Percentiles rank a stretch among this genome's conserved stretches.
Conservation (phyloP, 2,329 filamentous ascomycete species). For the Aspergillus ustus region DNA sequence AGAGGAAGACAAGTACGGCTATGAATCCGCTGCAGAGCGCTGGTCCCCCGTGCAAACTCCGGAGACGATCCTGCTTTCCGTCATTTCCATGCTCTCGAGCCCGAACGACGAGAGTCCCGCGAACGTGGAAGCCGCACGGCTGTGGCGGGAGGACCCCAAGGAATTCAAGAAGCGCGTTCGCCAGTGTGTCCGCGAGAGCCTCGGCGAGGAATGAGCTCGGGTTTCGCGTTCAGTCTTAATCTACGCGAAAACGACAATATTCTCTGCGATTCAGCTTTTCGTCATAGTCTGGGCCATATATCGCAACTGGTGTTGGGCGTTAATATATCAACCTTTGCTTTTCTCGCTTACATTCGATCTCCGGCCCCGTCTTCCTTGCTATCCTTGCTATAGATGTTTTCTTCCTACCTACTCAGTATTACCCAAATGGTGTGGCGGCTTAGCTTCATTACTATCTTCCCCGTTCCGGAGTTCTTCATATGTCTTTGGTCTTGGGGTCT, state of each 20-base stretch:
- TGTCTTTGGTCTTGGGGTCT: neutral
- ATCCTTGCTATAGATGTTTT: neutral
- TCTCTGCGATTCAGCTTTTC: neutral
- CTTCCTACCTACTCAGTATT: neutral
- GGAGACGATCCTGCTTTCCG: conserved; percentile 89
- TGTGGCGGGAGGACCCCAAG: conserved; percentile 79
- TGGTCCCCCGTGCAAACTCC: conserved; percentile 96
- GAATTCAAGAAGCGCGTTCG: conserved; percentile 81
- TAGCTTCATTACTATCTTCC: neutral
- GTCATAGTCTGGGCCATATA: conserved; percentile 1
- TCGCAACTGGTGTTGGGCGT: conserved; percentile 7
- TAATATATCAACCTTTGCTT: neutral
- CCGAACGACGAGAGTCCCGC: conserved; percentile 96
- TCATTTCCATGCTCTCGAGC: conserved; percentile 88
- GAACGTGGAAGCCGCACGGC: conserved; percentile 87
- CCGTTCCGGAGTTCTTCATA: conserved; percentile 9
- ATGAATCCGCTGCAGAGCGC: conserved; percentile 85
- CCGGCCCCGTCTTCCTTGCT: neutral
- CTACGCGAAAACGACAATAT: neutral
- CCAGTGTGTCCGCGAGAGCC: conserved; percentile 77
- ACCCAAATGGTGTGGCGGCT: neutral
- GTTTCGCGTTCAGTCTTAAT: neutral
- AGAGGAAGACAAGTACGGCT: conserved; percentile 91
- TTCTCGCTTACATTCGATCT: neutral
- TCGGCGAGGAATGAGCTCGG: conserved; percentile 66